Evolutionary conservation across 805 yeast genomes (phyloP).

Genomic region (Barnettozyma vustinii): DNA sequence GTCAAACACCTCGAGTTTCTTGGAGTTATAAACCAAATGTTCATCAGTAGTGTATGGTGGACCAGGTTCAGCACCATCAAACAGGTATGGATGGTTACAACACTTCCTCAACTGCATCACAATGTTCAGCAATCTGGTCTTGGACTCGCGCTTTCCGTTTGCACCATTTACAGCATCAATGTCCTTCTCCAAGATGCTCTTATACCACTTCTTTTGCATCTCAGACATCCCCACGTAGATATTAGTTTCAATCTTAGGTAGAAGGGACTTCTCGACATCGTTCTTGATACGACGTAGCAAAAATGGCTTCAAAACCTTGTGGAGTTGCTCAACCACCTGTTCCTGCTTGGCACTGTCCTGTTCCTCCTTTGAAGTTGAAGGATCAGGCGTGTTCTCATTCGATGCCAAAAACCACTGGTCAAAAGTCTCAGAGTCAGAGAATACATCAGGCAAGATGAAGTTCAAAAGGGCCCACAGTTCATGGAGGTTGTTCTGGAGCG

Average conservation of each 20-base stretch:
- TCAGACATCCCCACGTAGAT: conserved; percentile 69
- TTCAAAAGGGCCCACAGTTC: conserved; percentile 80
- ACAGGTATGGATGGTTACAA: conserved; percentile 79
- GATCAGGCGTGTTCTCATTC: conserved; percentile 25
- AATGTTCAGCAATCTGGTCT: conserved; percentile 69
- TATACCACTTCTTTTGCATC: conserved; percentile 80
- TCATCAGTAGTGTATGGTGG: conserved; percentile 86
- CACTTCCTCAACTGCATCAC: conserved; percentile 84
- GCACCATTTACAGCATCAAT: conserved; percentile 85
- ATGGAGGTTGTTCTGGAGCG: conserved; percentile 72
- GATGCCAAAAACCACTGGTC: conserved; percentile 62
- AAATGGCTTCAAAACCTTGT: conserved; percentile 72
- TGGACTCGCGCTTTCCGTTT: conserved; percentile 66
- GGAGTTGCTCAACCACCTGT: conserved; percentile 59
- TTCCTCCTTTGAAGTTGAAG: conserved; percentile 33
- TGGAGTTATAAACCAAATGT: conserved; percentile 68
- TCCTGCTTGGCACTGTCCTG: conserved; percentile 35
- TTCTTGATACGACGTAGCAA: conserved; percentile 69
- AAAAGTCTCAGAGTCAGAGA: conserved; percentile 65
- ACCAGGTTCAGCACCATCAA: conserved; percentile 88
- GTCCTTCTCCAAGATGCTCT: conserved; percentile 70
- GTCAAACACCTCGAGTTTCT: conserved; percentile 68
- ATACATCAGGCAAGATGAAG: conserved; percentile 73
- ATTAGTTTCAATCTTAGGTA: conserved; percentile 72
- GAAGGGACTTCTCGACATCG: conserved; percentile 73